Base-by-base conservation (phyloP, 2,329 filamentous ascomycete species). In the Magnaporthiopsis rhizophila region DNA sequence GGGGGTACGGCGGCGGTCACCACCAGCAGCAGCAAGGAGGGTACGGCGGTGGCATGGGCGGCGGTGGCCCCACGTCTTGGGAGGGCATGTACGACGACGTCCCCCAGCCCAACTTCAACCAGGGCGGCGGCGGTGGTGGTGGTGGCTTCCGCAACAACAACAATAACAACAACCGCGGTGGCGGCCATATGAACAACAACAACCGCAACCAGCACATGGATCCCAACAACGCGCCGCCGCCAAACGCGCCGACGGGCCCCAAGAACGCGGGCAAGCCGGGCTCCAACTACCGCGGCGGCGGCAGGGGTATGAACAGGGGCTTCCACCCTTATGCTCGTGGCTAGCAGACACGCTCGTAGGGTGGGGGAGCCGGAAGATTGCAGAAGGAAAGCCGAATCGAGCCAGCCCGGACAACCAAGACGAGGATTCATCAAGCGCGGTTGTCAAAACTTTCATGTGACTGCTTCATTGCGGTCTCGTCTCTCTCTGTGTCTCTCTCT, bases 31-130 rank as follows among this genome's bases (percentile, higher is more conserved):
- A 71, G 63, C 77, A 74, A 32, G 67, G 66, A 57, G 65, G 59
- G 7, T 77, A 76, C 65, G 73, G 71, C 62, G 73, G 75, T 67
- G 74, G 68, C 50, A 69, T 70, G 53, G 72, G 71, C 9, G 73
- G 80, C 65, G 86, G 86, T 59, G 87, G 86, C 21, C 89, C 89
- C n/a, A 91, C 90, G 30, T 93, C 89, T 57, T 97, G 93, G 92
- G 94, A 98, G 75, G 94, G 94, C 72, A 97, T 97, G 92, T 98
- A 97, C 75, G 94, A 98, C 74, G 94, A 97, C 74, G 91, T 93
- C 2, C 93, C 92, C 21, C 91, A 94, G 73, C 91, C 91, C 6
- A 88, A 62, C 70, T 84, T 88, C 69, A 80, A 78, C 69, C 76
- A 76, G 65, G 79, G 81, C 68, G 80, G 78, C 21, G 82, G 80